phyloP scores from a whole-genome alignment of 1,284 basidiomycete genomes.

The Malassezia nana region DNA sequence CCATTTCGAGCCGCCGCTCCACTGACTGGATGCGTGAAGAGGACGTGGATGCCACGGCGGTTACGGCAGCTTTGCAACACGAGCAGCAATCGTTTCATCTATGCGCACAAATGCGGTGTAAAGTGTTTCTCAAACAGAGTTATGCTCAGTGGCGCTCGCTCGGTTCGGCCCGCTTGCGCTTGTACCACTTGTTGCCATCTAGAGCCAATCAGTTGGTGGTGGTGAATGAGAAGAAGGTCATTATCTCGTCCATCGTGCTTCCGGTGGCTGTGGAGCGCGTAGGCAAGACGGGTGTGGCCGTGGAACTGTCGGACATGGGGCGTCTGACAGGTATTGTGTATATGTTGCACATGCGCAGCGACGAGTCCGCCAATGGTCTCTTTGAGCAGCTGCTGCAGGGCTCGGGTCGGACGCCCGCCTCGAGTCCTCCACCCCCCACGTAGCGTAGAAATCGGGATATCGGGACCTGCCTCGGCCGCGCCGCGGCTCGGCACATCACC shows the following conservation, averaged over 20 bases:
- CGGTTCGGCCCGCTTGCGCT: constrained; percentile 73
- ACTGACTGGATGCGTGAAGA: constrained; percentile 11
- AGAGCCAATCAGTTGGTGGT: constrained; percentile 94
- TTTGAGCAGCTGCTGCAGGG: constrained; percentile 80
- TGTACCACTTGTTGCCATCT: constrained; percentile 68
- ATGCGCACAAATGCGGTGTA: constrained; percentile 94
- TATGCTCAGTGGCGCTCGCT: constrained; percentile 95
- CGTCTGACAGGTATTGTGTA: constrained; percentile 88
- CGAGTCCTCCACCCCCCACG: background rate
- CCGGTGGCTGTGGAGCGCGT: constrained; percentile 94
- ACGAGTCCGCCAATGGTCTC: constrained; percentile 69
- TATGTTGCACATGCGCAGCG: constrained; percentile 72
- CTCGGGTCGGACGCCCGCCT: constrained; percentile 57
- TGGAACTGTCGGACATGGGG: constrained; percentile 84
- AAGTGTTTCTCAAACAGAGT: constrained; percentile 87
- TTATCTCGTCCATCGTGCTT: constrained; percentile 85
- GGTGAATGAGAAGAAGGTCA: constrained; percentile 61
- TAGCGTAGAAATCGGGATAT: background rate
- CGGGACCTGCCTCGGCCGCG: background rate
- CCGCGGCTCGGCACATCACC: background rate
- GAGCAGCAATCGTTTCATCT: constrained; percentile 47
- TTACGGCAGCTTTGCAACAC: background rate
- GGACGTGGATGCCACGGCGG: background rate
- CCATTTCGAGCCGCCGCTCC: constrained; percentile 14
- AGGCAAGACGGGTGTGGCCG: constrained; percentile 90